Evolutionary conservation across 805 yeast species (phyloP).

Genomic region (Yarrowia keelungensis): DNA sequence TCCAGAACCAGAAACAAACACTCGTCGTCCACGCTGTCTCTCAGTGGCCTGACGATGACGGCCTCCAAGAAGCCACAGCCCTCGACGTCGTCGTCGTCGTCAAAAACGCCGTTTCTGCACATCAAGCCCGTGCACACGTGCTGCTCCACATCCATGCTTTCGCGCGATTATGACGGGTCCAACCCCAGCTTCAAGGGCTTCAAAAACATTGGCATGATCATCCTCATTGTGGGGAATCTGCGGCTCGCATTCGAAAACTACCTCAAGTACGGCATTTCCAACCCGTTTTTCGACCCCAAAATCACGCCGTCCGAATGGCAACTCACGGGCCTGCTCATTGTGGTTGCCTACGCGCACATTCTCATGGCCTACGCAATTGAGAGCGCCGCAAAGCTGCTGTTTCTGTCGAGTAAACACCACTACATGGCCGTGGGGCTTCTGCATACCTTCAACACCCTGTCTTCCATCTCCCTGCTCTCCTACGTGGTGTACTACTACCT

Average conservation of each 20-base stretch:
- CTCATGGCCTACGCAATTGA: conserved; percentile 53
- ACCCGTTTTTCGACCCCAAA: conserved; percentile 49
- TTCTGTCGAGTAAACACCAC: conserved; percentile 44
- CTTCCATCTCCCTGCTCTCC: conserved; percentile 48
- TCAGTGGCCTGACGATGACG: conserved; percentile 7
- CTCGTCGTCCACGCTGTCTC: conserved; percentile 30
- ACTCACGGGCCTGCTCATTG: conserved; percentile 44
- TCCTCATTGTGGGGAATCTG: conserved; percentile 52
- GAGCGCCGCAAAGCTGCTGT: conserved; percentile 45
- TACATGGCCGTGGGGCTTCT: conserved; percentile 46
- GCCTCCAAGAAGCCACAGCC: background rate
- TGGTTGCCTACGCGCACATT: conserved; percentile 49
- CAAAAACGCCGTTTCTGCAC: conserved; percentile 34
- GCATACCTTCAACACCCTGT: conserved; percentile 49
- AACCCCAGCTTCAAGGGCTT: conserved; percentile 51
- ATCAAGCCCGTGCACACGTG: conserved; percentile 27
- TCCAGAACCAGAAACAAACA: conserved; percentile 29
- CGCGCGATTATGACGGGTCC: conserved; percentile 33
- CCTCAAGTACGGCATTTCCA: conserved; percentile 50
- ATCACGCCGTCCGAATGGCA: conserved; percentile 37
- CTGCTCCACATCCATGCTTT: conserved; percentile 35
- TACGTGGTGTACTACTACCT: conserved; percentile 50
- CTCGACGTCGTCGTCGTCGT: background rate
- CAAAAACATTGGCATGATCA: conserved; percentile 52
- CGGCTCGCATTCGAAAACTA: conserved; percentile 53